A percentile compares a stretch with the other conserved stretches of the same genome.
phyloP scores from a whole-genome alignment of 106 monocot genomes.

The Alisma plantagoaquatica region DNA sequence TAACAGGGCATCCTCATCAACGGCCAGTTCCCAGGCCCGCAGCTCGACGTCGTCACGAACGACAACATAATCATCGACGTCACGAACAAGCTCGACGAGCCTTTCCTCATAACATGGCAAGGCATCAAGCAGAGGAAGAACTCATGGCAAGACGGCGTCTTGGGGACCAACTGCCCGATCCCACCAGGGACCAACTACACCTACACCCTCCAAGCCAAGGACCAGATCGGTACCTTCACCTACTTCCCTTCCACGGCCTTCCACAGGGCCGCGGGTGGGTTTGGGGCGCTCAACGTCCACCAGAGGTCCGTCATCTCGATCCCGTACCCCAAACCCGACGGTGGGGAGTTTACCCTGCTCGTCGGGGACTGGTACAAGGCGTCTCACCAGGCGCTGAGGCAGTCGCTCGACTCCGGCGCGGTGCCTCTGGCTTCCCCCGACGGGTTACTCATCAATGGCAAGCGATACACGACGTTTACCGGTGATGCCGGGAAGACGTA shows the following conservation, averaged over 20 bases:
- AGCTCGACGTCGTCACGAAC: slow-evolving; percentile 69
- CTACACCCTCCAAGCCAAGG: slow-evolving; percentile 81
- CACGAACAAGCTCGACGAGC: slow-evolving; percentile 85
- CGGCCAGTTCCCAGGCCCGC: slow-evolving; percentile 80
- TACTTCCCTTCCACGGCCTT: slow-evolving; percentile 80
- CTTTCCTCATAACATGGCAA: slow-evolving; percentile 87
- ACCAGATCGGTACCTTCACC: slow-evolving; percentile 79
- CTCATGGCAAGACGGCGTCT: slow-evolving; percentile 95
- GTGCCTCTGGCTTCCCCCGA: slow-evolving; percentile 47
- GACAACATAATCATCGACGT: slow-evolving; percentile 82
- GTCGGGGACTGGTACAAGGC: slow-evolving; percentile 82
- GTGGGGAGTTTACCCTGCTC: slow-evolving; percentile 66
- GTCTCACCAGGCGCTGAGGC: slow-evolving; percentile 34
- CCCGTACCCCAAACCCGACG: slow-evolving; percentile 43
- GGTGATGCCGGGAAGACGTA: slow-evolving; percentile 89
- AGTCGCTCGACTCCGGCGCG: slow-evolving; percentile 50
- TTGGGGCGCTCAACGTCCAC: slow-evolving; percentile 59
- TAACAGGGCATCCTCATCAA: slow-evolving; percentile 74
- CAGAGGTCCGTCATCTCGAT: slow-evolving; percentile 52
- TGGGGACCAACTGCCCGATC: slow-evolving; percentile 91
- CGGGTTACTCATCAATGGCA: slow-evolving; percentile 73
- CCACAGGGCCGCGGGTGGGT: slow-evolving; percentile 80
- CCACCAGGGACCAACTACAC: slow-evolving; percentile 70
- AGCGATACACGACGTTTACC: slow-evolving; percentile 27
- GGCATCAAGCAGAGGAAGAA: slow-evolving; percentile 99